Conservation (phyloP, 768 basidiomycete genomes). For the Naganishia antarctica region DNA sequence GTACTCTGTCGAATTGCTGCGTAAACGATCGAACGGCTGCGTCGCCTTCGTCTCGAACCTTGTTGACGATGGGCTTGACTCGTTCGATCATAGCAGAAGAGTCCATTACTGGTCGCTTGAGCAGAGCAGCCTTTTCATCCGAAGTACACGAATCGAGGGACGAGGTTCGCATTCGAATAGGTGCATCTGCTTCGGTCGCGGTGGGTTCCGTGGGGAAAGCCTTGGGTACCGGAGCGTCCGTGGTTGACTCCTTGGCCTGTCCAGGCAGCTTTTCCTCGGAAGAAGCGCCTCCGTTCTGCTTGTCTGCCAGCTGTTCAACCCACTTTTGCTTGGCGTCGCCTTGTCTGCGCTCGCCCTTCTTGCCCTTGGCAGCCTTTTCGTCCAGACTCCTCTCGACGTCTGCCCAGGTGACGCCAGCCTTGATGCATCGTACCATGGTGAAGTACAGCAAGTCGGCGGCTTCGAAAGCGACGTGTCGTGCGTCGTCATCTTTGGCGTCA, state of each 20-base stretch:
- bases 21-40: slow-evolving; percentile 79
- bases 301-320: slow-evolving; percentile 53
- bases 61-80: slow-evolving; percentile 88
- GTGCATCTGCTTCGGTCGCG: slow-evolving; percentile 22
- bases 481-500: slow-evolving; percentile 59
- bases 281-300: slow-evolving; percentile 28
- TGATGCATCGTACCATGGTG: slow-evolving; percentile 74
- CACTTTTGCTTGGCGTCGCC: slow-evolving; percentile 86
- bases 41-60: slow-evolving; percentile 79
- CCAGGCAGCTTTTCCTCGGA: slow-evolving; percentile 29
- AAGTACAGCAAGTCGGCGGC: slow-evolving; percentile 95
- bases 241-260: slow-evolving; percentile 36
- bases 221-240: slow-evolving; percentile 44
- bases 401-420: slow-evolving; percentile 70
- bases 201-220: slow-evolving; percentile 37
- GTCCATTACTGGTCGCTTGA: slow-evolving; percentile 83
- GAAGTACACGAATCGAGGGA: slow-evolving; percentile 55
- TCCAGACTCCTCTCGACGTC: slow-evolving; percentile 83
- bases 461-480: slow-evolving; percentile 76
- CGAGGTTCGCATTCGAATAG: slow-evolving; percentile 72
- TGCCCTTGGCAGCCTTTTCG: slow-evolving; percentile 76
- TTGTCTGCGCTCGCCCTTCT: slow-evolving; percentile 75
- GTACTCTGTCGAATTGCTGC: slow-evolving; percentile 83
- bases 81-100: slow-evolving; percentile 81
- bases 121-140: slow-evolving; percentile 62